Evolutionary conservation across 345 rosid genomes (phyloP), one percentile per base, ranked within the genome.

Genomic region (Hirschfeldia incana): DNA sequence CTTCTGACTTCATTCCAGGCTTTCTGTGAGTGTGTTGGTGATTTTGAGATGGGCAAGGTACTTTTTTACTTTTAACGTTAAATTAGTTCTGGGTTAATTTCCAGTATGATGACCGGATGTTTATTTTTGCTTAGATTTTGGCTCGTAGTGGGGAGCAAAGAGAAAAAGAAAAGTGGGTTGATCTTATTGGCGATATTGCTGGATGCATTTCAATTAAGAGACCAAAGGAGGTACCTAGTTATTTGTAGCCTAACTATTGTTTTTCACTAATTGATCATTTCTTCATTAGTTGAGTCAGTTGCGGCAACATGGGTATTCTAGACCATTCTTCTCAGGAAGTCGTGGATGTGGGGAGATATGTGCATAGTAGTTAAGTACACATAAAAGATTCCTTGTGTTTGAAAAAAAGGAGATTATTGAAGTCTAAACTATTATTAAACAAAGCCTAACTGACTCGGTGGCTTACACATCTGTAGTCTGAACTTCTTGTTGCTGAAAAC

Each of bases 41-140:
- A 94, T 81, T 89, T 94, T 76, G 98, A 94, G 87, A 92, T 94
- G 98, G 97, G 97, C 68, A 94, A 94, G 98, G 98, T 94, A 90
- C 67, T 49, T 65, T 69, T 49, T 37, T 28, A 34, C 55, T 70
- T 6, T 29, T 21, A 33, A 73, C 30, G 32, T 30, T 70, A 10
- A 66, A 32, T 39, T 53, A 28, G 42, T 62, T 62, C 21, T 36
- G 51, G 51, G 29, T 83, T 80, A 70, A 59, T 71, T 59, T 60
- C 21, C 11, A 60, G 49, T 77, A 36, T 62, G 4, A 16, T 83
- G 46, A 78, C 51, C 55, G 60, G 80, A 65, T 27, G 70, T n/a
- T 26, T 51, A 32, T 69, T 60, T 79, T 34, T 73, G 49, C 73
- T 63, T 84, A 94, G 98, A 90, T 94, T 83, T 86, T 94, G 85